These are phyloP conservation scores for Closterium sp. DNA, from an alignment of 139 green algal genomes.

Conservation along the genomic window DNA sequence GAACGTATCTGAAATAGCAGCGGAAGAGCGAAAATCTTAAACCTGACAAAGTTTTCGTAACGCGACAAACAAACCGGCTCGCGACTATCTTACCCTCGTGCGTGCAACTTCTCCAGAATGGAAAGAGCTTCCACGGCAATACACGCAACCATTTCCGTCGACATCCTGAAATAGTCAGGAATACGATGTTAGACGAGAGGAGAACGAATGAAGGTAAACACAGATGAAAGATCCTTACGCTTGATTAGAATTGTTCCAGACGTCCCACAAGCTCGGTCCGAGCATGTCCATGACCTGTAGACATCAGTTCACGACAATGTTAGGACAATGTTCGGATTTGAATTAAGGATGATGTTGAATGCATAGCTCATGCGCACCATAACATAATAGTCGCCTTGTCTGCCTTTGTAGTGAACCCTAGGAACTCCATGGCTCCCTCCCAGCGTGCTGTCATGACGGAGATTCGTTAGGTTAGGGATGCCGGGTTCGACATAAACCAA, in stretches of 20 bases:
- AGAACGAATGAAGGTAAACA: not conserved
- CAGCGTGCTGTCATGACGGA: slow-evolving; percentile 26
- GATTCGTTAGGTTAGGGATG: not conserved
- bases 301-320: not conserved
- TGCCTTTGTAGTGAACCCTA: slow-evolving; percentile 95
- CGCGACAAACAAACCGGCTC: not conserved
- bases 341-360: not conserved
- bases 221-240: slow-evolving; percentile 20
- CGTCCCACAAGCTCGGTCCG: slow-evolving; percentile 94
- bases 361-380: slow-evolving; percentile 71
- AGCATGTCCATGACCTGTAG: slow-evolving; percentile 96
- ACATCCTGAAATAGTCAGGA: slow-evolving; percentile 66
- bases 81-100: slow-evolving; percentile 71
- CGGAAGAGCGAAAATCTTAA: not conserved
- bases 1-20: slow-evolving; percentile 81
- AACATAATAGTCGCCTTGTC: slow-evolving; percentile 96
- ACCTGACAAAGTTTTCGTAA: not conserved
- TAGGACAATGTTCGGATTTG: slow-evolving; percentile 15
- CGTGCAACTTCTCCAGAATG: slow-evolving; percentile 96
- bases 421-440: slow-evolving; percentile 64
- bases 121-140: slow-evolving; percentile 94
- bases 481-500: not conserved
- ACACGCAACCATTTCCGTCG: slow-evolving; percentile 98
- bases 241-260: slow-evolving; percentile 92
- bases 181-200: not conserved